These are phyloP conservation scores for Eimeria necatrix DNA, from an alignment of 169 alveolate genomes.

Conservation along the genomic window DNA sequence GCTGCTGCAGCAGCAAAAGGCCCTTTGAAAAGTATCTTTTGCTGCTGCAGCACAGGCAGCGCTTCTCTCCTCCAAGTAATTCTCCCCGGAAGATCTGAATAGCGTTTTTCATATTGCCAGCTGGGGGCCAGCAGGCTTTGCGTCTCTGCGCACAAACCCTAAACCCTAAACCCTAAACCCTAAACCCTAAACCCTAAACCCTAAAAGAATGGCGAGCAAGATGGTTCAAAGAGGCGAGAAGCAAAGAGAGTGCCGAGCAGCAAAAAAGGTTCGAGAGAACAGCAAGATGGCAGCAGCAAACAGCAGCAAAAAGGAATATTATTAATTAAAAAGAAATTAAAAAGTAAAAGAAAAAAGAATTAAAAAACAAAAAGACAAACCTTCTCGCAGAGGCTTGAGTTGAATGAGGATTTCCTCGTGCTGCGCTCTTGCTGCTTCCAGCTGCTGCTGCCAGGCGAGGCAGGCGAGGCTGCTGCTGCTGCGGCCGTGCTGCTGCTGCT, in stretches of 20 bases:
- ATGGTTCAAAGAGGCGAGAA: background rate
- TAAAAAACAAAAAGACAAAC: background rate
- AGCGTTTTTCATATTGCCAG: conserved; percentile 76
- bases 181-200: no score
- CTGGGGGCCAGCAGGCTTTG: conserved; percentile 80
- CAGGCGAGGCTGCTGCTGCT: conserved; percentile 26
- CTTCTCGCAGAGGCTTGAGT: conserved; percentile 76
- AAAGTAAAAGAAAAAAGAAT: no score
- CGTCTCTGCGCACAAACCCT: conserved; percentile 52
- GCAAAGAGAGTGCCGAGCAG: background rate
- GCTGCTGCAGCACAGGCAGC: conserved; percentile 75
- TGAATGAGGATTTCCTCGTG: conserved; percentile 64
- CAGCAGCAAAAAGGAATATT: background rate
- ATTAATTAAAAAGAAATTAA: no score
- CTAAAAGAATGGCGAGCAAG: background rate
- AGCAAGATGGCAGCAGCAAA: background rate
- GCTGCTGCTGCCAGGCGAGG: conserved; percentile 25
- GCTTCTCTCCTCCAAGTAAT: conserved; percentile 74
- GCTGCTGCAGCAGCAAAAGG: no score
- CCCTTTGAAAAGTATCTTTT: background rate
- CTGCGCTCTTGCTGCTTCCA: conserved; percentile 22
- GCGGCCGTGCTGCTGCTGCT: conserved; percentile 41
- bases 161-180: background rate
- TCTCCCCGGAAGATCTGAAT: conserved; percentile 80
- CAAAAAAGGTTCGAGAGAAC: background rate